These are phyloP conservation scores for Rhodofomes roseus DNA, from an alignment of 1,284 basidiomycete genomes.

Conservation along the genomic window DNA sequence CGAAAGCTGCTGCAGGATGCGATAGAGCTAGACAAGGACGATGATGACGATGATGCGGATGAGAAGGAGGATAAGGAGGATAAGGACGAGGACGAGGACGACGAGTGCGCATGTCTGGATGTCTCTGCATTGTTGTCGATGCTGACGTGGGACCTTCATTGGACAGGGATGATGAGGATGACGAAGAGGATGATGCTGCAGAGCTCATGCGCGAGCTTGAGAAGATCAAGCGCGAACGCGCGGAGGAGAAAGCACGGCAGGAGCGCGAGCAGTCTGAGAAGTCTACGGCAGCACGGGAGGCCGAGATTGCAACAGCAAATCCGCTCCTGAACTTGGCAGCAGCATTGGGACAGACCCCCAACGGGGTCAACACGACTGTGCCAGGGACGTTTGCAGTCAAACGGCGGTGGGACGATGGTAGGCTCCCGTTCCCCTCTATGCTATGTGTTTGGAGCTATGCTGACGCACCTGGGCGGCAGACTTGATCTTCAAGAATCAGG, in stretches of 20 bases:
- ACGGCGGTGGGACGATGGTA: constrained; percentile 92
- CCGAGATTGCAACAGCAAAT: constrained; percentile 81
- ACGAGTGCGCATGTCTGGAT: constrained; percentile 37
- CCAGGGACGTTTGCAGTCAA: constrained; percentile 88
- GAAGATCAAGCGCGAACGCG: constrained; percentile 92
- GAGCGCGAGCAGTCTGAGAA: constrained; percentile 72
- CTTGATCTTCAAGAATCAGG: constrained; percentile 96
- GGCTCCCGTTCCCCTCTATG: constrained; percentile 19
- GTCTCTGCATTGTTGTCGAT: background rate
- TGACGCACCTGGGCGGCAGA: constrained; percentile 43
- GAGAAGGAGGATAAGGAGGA: constrained; percentile 35
- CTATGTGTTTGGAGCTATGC: background rate
- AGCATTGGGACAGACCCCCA: constrained; percentile 70
- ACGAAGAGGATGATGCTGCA: constrained; percentile 89
- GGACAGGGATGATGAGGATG: constrained; percentile 40
- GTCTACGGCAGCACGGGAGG: constrained; percentile 69
- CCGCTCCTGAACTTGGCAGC: constrained; percentile 87
- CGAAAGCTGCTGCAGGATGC: constrained; percentile 71
- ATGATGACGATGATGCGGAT: constrained; percentile 52
- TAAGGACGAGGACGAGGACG: constrained; percentile 40
- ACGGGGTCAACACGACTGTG: constrained; percentile 69
- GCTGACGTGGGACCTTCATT: background rate
- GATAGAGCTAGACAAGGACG: constrained; percentile 83
- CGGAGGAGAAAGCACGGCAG: constrained; percentile 84
- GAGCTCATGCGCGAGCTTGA: constrained; percentile 90